Evolutionary conservation across 441 rosid genomes (phyloP), one percentile per base, ranked within the genome.

Genomic region (Populus hybrid): DNA sequence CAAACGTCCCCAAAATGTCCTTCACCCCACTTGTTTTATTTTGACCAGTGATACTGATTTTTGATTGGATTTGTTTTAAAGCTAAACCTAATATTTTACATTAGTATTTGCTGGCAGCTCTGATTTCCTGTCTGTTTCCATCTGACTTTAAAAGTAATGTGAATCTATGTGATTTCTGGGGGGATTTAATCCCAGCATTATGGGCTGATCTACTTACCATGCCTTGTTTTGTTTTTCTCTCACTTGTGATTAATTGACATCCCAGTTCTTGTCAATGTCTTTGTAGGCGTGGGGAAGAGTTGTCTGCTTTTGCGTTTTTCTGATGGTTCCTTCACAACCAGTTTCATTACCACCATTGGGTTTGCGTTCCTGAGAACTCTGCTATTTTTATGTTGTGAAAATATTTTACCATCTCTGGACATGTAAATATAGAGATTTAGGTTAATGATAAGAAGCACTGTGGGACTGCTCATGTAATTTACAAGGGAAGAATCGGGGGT

Each of bases 321-420:
- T 5, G 97, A 90, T 79, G 97, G 92, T 78, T 90, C 94, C 78
- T 92, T 92, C 81, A 92, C 97, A 2, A 92, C 97, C 24, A 90
- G 97, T 83, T 92, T 92, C 83, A 90, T 92, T 74, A 92, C 94
- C 2, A 92, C 97, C 67, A 92, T 92, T 73, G 93, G 97, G 97
- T 92, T 69, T 68, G 86, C 81, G 67, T 84, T 61, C 29, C 38
- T 69, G 35, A 61, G 23, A 78, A 69, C 76, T 74, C 26, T 76
- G 38, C 61, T 61, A 66, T 53, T 2, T 35, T 72, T 77, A 12
- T 68, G 33, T 69, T 24, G n/a, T 74, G 72, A 42, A 42, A 26
- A 16, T 69, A 8, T 74, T 53, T 73, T 73, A 33, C 70, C 74
- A 2, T 28, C 56, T 67, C 50, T 64, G 64, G 35, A 68, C 26